Conservation (phyloP, 176 grass and related monocot genomes). For the Oryza brachyantha region DNA sequence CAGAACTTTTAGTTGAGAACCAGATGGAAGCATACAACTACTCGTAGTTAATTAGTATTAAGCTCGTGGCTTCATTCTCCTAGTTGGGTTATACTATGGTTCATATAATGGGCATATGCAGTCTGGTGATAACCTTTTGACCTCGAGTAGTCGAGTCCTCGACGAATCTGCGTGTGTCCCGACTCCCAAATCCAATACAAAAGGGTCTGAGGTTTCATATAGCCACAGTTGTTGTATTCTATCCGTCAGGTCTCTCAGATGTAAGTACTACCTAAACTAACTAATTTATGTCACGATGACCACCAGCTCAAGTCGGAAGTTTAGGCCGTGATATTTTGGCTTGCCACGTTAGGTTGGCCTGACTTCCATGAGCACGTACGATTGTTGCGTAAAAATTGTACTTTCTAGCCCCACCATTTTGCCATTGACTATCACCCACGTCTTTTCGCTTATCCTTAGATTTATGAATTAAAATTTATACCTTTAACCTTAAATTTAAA, state of each 20-base stretch:
- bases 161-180: too few species aligned
- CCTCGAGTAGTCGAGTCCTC: too few species aligned
- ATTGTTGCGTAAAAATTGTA: background rate
- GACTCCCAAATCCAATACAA: background rate
- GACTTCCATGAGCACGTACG: background rate
- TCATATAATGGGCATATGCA: too few species aligned
- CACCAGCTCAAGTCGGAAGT: background rate
- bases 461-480: too few species aligned
- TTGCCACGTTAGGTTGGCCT: background rate
- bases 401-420: background rate
- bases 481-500: too few species aligned
- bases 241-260: slow-evolving; percentile 7
- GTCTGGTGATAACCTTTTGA: background rate
- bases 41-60: background rate
- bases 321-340: background rate
- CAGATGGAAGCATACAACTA: background rate
- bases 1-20: slow-evolving; percentile 30
- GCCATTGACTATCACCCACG: background rate
- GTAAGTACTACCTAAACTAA: slow-evolving; percentile 27
- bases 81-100: background rate
- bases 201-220: background rate
- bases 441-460: too few species aligned
- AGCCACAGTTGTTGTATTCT: background rate
- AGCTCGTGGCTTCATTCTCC: background rate
- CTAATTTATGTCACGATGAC: slow-evolving; percentile 3